A percentile compares a stretch with the other conserved stretches of the same genome.
These are phyloP conservation scores for Hortaea werneckii DNA, from an alignment of 2,329 filamentous ascomycete species.

Conservation along the genomic window DNA sequence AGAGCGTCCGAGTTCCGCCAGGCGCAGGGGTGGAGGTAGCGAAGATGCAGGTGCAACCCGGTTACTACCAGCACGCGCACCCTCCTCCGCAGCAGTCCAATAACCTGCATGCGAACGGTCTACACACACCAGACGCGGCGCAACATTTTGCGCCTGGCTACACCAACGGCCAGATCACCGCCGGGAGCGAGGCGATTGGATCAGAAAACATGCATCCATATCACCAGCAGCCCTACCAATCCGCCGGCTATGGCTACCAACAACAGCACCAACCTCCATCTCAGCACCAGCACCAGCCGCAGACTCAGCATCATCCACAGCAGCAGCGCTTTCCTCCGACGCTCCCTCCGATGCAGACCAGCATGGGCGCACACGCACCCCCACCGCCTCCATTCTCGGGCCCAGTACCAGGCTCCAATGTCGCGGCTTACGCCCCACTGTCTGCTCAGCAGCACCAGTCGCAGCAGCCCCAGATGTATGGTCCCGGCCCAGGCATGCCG, in stretches of 20 bases:
- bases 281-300: not conserved
- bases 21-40: not conserved
- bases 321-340: constrained; percentile 5
- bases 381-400: not conserved
- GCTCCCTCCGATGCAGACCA: constrained; percentile 3
- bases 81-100: constrained; percentile 1
- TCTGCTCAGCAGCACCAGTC: not conserved
- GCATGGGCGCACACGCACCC: constrained; percentile 1
- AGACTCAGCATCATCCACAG: not conserved
- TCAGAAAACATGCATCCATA: constrained; percentile 14
- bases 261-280: constrained; percentile 9
- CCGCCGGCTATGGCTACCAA: constrained; percentile 7
- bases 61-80: constrained; percentile 1
- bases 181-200: not conserved
- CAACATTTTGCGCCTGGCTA: constrained; percentile 6
- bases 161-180: constrained; percentile 12
- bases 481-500: not conserved
- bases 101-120: constrained; percentile 2
- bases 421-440: not conserved
- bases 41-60: constrained; percentile 3
- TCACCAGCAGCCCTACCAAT: constrained; percentile 5
- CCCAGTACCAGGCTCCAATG: not conserved
- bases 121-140: not conserved
- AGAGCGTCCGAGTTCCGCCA: not conserved
- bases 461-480: not conserved